phyloP scores from a whole-genome alignment of 1,139 yeast species.

The Scheffersomyces illinoinensis region DNA sequence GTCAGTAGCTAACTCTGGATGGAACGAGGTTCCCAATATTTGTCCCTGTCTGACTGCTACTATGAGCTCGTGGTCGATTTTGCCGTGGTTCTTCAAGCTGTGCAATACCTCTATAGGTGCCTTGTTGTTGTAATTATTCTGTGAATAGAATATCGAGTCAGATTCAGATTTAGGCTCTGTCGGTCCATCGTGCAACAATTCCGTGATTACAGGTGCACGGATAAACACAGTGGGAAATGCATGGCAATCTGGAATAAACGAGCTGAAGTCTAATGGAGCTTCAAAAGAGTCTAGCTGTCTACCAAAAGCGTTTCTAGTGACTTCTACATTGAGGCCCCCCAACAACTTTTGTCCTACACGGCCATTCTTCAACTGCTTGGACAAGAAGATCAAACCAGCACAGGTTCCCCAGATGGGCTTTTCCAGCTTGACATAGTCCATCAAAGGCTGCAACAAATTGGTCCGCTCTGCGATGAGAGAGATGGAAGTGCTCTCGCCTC shows the following conservation, averaged over 20 bases:
- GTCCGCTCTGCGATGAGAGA: conserved; percentile 72
- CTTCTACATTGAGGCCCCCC: conserved; percentile 67
- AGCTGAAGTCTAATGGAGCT: conserved; percentile 46
- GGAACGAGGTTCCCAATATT: conserved; percentile 75
- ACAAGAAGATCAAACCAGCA: conserved; percentile 75
- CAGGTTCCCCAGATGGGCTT: conserved; percentile 85
- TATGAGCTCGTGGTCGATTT: conserved; percentile 34
- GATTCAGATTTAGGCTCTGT: conserved; percentile 8
- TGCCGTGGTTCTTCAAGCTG: conserved; percentile 25
- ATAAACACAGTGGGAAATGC: conserved; percentile 67
- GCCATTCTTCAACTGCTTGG: conserved; percentile 58
- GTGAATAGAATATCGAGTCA: conserved; percentile 23
- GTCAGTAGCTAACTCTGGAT: conserved; percentile 64
- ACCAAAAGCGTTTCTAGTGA: conserved; percentile 77
- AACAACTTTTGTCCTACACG: conserved; percentile 58
- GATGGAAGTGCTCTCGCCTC: conserved; percentile 81
- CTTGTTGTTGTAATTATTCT: conserved; percentile 26
- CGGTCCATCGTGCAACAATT: conserved; percentile 23
- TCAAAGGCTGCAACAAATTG: conserved; percentile 56
- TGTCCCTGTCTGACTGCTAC: conserved; percentile 77
- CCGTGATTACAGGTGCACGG: conserved; percentile 72
- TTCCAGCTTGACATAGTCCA: conserved; percentile 48
- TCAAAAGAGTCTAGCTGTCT: conserved; percentile 73
- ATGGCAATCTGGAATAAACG: conserved; percentile 41
- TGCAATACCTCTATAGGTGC: conserved; percentile 46